phyloP scores from a whole-genome alignment of 306 rosid species.

The Dalbergia oliveri region DNA sequence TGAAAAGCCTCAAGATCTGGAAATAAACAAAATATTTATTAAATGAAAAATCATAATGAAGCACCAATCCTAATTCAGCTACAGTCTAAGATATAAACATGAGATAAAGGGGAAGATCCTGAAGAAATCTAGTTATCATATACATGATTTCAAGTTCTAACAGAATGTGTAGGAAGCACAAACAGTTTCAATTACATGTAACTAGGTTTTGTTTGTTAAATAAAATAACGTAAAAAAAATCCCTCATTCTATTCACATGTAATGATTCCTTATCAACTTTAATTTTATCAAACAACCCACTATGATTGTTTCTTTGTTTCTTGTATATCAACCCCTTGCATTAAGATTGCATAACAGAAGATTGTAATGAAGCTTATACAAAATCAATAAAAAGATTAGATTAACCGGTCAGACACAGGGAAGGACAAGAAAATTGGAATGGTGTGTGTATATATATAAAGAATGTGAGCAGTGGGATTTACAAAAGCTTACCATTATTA shows the following conservation, averaged over 20 bases:
- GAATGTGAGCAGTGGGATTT: slow-evolving; percentile 12
- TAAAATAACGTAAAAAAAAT: slow-evolving; percentile 18
- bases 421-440: not conserved
- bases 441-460: not conserved
- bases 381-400: slow-evolving; percentile 28
- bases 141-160: slow-evolving; percentile 22
- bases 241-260: slow-evolving; percentile 26
- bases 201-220: slow-evolving; percentile 29
- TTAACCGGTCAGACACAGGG: not conserved
- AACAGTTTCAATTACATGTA: slow-evolving; percentile 21
- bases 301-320: slow-evolving; percentile 36
- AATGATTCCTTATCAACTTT: slow-evolving; percentile 41
- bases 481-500: slow-evolving; percentile 13
- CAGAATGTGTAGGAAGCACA: slow-evolving; percentile 12
- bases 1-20: slow-evolving; percentile 96
- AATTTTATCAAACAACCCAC: slow-evolving; percentile 34
- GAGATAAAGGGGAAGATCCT: slow-evolving; percentile 16
- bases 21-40: slow-evolving; percentile 43
- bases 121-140: slow-evolving; percentile 31
- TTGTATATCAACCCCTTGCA: slow-evolving; percentile 21
- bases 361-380: slow-evolving; percentile 35
- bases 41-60: slow-evolving; percentile 33
- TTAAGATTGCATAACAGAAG: slow-evolving; percentile 35
- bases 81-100: slow-evolving; percentile 24
- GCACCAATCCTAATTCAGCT: slow-evolving; percentile 25